Evolutionary conservation across 2,329 filamentous ascomycete species (phyloP), one percentile per base, ranked within the genome.

Genomic region (Colletotrichum abscissum): DNA sequence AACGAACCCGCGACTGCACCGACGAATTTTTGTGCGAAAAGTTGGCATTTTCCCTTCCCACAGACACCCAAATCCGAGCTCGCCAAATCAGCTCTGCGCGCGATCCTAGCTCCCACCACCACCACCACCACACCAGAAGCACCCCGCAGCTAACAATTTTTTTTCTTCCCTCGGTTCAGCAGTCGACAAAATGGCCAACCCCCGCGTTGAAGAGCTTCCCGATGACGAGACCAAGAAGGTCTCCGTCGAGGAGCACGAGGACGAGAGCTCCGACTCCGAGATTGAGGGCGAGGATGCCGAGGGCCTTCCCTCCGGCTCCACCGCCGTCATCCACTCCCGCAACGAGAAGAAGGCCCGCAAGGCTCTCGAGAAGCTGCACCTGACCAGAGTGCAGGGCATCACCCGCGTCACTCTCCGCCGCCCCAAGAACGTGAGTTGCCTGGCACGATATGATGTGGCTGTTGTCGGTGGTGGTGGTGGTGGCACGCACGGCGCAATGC

Each of bases 331-430:
- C 82, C 96, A 98, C 91, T 98, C 95, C 84, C 95, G 97, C 86
- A 98, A 98, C 89, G 97, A 99, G 93, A 99, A 99, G 94, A 99
- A 99, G 93, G 97, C 97, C 81, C 93, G 97, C 88, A 99, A 99
- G 92, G 95, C 95, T 82, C 97, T 99, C 84, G 94, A 95, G 86
- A 99, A 99, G 92, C 92, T 98, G 83, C 95, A 97, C 84, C 89
- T 99, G 84, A 97, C 95, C 90, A 95, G 96, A 83, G 93, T 99
- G 79, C 93, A 94, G 82, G 97, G 97, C 84, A 99, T 99, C 87
- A 99, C 97, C 82, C 93, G 97, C 83, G 97, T 99, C 81, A 99
- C 97, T 78, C 92, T 99, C 83, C 94, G 97, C 87, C 92, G 97
- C 86, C 97, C 97, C 81, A 99, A 99, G 92, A 98, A 98, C 89